A percentile compares a stretch with the other conserved stretches of the same genome.
phyloP scores from a whole-genome alignment of 108 stramenopile genomes.

The Cyclotella atomus region DNA sequence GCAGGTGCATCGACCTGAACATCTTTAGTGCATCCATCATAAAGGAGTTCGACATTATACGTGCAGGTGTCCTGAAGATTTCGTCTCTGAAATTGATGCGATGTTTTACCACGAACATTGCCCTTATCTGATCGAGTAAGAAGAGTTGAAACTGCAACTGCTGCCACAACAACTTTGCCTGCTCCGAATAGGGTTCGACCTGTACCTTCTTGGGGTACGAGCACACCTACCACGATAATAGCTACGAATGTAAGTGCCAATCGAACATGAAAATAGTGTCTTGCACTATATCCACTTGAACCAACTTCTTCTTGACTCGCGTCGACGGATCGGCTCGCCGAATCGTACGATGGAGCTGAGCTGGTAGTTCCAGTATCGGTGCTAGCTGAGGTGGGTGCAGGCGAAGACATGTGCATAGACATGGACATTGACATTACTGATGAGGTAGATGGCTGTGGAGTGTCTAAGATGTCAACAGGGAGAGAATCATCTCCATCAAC shows the following conservation, averaged over 20 bases:
- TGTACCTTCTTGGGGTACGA: slow-evolving; percentile 14
- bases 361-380: neutral
- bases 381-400: too few species aligned
- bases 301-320: too few species aligned
- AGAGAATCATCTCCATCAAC: neutral
- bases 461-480: neutral
- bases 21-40: slow-evolving; percentile 34
- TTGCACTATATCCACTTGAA: neutral
- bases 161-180: slow-evolving; percentile 18
- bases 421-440: neutral
- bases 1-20: slow-evolving; percentile 36
- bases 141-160: slow-evolving; percentile 18
- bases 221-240: neutral
- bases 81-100: neutral
- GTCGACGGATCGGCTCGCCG: too few species aligned
- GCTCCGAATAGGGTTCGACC: slow-evolving; percentile 5
- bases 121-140: neutral
- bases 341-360: too few species aligned
- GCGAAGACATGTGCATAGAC: neutral
- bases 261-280: neutral
- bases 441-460: neutral
- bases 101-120: slow-evolving; percentile 15
- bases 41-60: slow-evolving; percentile 50
- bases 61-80: slow-evolving; percentile 32
- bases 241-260: slow-evolving; percentile 7